Evolutionary conservation across 2,329 filamentous ascomycete species (phyloP), one percentile per base, ranked within the genome.

Genomic region (Fusarium musae): DNA sequence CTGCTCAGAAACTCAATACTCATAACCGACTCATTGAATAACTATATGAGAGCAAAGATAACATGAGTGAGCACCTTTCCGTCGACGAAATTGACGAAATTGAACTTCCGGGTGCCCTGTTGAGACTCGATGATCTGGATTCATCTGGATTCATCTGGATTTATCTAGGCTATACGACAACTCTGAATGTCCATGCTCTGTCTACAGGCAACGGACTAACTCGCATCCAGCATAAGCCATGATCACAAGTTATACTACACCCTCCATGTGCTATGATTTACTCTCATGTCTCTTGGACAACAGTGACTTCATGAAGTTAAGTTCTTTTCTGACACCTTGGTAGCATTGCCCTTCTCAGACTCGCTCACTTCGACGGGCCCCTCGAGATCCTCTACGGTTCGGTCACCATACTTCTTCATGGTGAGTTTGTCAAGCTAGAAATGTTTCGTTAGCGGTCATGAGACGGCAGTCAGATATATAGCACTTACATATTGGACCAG

Each of bases 401-500:
- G 46, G 5, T 59, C 30, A 5, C 54, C 54, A n/a, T 70, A 59
- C 16, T 70, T 59, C 12, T 60, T 65, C 21, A 56, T 36, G 2
- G 67, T 69, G 2, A 40, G 19, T 19, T 65, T 70, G 11, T 69
- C 67, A 3, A 69, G 43, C 67, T 70, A 3, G 1, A 30, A 28
- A 32, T 10, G 0, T 9, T 57, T 10, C 0, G 16, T 70, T 19
- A 70, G 54, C 7, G 1, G 32, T 13, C 8, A 10, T 9, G 5
- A 16, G 3, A 34, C 3, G 4, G 9, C 2, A 5, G 5, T 10
- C 10, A 9, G 12, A 3, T n/a, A 0, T 1, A 7, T 6, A 16
- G 2, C 23, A 53, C 69, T 50, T 49, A 72, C 72, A n/a, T 63
- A 69, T 11, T 71, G 16, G 1, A 75, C 59, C 1, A 75, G 52